Evolutionary conservation across 2,329 filamentous ascomycete genomes (phyloP), one percentile per base, ranked within the genome.

Genomic region (Grosmannia huntii): DNA sequence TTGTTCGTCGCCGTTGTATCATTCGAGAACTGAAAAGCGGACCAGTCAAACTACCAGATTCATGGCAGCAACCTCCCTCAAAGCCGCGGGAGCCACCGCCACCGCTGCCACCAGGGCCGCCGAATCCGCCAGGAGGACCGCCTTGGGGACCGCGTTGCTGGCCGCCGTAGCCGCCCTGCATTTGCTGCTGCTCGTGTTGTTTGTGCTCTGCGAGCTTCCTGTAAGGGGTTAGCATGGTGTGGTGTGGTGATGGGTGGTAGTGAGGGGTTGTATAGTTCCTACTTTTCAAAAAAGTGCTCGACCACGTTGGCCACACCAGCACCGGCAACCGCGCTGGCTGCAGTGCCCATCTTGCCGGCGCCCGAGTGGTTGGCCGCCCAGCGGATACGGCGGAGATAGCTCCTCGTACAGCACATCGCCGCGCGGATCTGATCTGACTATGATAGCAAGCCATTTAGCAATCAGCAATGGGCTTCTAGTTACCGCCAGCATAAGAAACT

Each of bases 291-390:
- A 51, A 62, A 58, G 66, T 76, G 66, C 68, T 77, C 76, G 7
- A 81, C 60, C 44, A 76, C 63, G 60, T 81, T 81, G 1, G 80
- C 80, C 4, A 75, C 77, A n/a, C 82, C 72, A 0, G 79, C 78
- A 38, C 80, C 80, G 19, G 73, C 76, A 1, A 78, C 71, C 0
- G 75, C 72, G 12, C 77, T 78, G 9, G 74, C 77, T 2, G 81
- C 65, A 2, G 76, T 79, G 25, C 76, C 76, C 28, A 82, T 65
- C 41, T 75, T 61, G 21, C 80, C 79, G 31, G 76, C 76, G 14
- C 79, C 80, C 23, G 78, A 68, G 62, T 78, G 75, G 67, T 81
- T 75, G 0, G 77, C 79, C 58, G 0, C 56, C 60, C 38, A 41
- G 59, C 11, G 61, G 58, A 4, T 61, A 63, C 33, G 61, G 60